phyloP scores from a whole-genome alignment of 805 yeast species.

The Crinitomyces ghanaensis region DNA sequence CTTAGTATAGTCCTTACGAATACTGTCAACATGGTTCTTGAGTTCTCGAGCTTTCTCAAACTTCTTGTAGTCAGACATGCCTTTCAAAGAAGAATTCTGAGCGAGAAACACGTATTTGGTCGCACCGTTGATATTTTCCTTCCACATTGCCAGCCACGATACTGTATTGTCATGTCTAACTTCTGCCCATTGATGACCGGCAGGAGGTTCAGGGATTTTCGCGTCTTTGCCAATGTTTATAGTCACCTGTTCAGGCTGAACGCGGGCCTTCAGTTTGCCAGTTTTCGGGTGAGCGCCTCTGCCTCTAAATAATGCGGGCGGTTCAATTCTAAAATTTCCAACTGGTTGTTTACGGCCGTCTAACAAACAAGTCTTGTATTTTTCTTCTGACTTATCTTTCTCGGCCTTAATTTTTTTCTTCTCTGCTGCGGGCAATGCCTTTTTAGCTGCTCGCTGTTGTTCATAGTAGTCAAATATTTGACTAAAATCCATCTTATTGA shows the following conservation, averaged over 20 bases:
- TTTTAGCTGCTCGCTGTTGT: slow-evolving; percentile 57
- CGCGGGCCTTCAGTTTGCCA: slow-evolving; percentile 80
- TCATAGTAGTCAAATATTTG: slow-evolving; percentile 67
- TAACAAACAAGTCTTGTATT: slow-evolving; percentile 64
- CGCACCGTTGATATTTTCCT: slow-evolving; percentile 76
- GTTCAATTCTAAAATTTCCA: slow-evolving; percentile 90
- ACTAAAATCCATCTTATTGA: slow-evolving; percentile 65
- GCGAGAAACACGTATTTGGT: slow-evolving; percentile 87
- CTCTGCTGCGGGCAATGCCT: slow-evolving; percentile 55
- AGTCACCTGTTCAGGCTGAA: slow-evolving; percentile 79
- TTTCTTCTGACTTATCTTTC: slow-evolving; percentile 66
- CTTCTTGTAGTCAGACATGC: slow-evolving; percentile 80
- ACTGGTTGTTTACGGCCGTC: slow-evolving; percentile 88
- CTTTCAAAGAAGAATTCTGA: slow-evolving; percentile 81
- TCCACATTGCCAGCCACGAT: slow-evolving; percentile 96
- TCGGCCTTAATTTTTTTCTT: slow-evolving; percentile 64
- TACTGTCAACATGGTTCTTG: slow-evolving; percentile 55
- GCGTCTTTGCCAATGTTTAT: slow-evolving; percentile 68
- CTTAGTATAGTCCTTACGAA: slow-evolving; percentile 62
- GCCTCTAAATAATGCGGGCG: slow-evolving; percentile 92
- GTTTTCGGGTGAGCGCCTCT: slow-evolving; percentile 97
- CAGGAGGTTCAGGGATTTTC: slow-evolving; percentile 70
- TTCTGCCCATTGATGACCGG: slow-evolving; percentile 86
- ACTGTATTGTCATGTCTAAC: slow-evolving; percentile 80
- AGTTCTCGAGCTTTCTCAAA: slow-evolving; percentile 89